phyloP scores from a whole-genome alignment of 495 filamentous ascomycete genomes.

The Aspergillus heteromorphus region DNA sequence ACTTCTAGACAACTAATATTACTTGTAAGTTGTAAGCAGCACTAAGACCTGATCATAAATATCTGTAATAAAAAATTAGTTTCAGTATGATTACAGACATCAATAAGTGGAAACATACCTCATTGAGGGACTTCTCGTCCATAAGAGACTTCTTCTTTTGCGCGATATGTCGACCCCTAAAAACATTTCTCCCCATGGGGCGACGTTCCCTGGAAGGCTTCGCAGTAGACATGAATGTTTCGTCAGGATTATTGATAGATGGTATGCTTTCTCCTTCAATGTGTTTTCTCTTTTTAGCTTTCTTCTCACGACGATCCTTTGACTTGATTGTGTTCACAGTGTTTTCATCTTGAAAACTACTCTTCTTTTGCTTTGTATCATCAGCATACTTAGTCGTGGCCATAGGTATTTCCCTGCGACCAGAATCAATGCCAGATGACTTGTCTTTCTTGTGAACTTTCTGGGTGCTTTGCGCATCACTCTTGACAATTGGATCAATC shows the following conservation, averaged over 20 bases:
- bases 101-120: constrained; percentile 44
- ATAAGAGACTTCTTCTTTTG: constrained; percentile 71
- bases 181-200: constrained; percentile 52
- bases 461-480: constrained; percentile 10
- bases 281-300: constrained; percentile 44
- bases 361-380: constrained; percentile 13
- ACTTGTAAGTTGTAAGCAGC: background rate
- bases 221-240: constrained; percentile 10
- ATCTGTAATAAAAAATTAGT: constrained; percentile 51
- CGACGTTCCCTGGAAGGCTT: constrained; percentile 36
- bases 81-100: background rate
- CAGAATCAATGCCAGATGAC: no score
- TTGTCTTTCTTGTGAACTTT: background rate
- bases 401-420: background rate
- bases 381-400: background rate
- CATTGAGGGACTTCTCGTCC: constrained; percentile 67
- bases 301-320: constrained; percentile 8
- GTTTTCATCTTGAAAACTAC: constrained; percentile 8
- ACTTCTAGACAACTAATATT: no score
- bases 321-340: constrained; percentile 20
- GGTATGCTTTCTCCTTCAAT: constrained; percentile 31
- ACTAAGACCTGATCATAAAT: constrained; percentile 62
- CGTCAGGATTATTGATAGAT: constrained; percentile 18
- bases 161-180: constrained; percentile 66
- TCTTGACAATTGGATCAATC: constrained; percentile 27